Evolutionary conservation across 2,329 filamentous ascomycete species (phyloP).

Genomic region (Ophiosphaerella herpotricha): DNA sequence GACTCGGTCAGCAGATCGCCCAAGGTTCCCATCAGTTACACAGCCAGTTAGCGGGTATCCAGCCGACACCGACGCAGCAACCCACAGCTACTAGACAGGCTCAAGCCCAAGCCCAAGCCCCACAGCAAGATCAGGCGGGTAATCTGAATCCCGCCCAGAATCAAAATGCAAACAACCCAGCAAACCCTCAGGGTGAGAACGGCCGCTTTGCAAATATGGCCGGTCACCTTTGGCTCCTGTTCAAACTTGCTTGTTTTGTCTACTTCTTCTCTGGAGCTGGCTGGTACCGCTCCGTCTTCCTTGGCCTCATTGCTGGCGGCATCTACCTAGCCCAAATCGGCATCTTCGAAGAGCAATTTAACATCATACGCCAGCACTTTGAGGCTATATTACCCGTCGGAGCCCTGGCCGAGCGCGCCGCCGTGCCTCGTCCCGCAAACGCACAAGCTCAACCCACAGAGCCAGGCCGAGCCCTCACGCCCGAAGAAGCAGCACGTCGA

Average conservation of each 20-base stretch:
- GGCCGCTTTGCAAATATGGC: conserved; percentile 34
- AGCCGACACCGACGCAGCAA: conserved; percentile 23
- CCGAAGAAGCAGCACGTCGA: conserved; percentile 49
- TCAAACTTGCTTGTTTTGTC: conserved; percentile 62
- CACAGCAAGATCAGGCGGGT: conserved; percentile 17
- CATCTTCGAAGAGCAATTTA: conserved; percentile 48
- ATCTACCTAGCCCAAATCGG: conserved; percentile 51
- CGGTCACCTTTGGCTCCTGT: conserved; percentile 60
- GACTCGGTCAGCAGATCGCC: conserved; percentile 37
- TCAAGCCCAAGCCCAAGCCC: conserved; percentile 10
- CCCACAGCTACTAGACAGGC: conserved; percentile 10
- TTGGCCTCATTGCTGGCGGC: conserved; percentile 45
- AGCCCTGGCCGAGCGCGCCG: conserved; percentile 24
- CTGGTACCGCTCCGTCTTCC: conserved; percentile 48
- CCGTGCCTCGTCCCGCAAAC: too few species aligned
- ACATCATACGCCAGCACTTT: conserved; percentile 48
- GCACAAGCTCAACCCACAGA: conserved; percentile 11
- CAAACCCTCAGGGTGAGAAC: conserved; percentile 21
- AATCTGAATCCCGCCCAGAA: conserved; percentile 15
- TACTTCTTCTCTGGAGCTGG: conserved; percentile 59
- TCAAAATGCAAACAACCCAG: conserved; percentile 11
- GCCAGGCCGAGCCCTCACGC: conserved; percentile 34
- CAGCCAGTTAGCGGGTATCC: conserved; percentile 22
- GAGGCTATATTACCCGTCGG: conserved; percentile 47
- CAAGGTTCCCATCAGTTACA: conserved; percentile 20